Evolutionary conservation across 1,284 basidiomycete species (phyloP).

Genomic region (Singerocomus inundabilis): DNA sequence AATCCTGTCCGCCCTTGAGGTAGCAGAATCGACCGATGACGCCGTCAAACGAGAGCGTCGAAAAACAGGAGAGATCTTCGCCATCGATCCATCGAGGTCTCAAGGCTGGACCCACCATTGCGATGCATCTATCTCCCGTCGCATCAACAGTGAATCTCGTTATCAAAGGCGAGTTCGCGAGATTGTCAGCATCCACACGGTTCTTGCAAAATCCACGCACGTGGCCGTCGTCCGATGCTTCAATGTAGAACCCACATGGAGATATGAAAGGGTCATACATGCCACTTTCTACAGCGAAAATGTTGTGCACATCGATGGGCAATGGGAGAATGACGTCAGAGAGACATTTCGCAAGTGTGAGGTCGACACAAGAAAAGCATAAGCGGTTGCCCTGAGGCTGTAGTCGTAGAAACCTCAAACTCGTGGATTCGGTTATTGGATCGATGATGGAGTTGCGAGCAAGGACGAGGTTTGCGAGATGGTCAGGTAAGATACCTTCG

Average conservation of each 20-base stretch:
- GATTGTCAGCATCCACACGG: neutral
- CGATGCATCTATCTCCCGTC: neutral
- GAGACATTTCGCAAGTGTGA: neutral
- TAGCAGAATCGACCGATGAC: slow-evolving; percentile 9
- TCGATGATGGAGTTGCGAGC: slow-evolving; percentile 5
- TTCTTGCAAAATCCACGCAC: slow-evolving; percentile 6
- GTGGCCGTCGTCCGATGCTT: slow-evolving; percentile 10
- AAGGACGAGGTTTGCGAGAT: neutral
- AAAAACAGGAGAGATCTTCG: neutral
- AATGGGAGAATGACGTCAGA: slow-evolving; percentile 1
- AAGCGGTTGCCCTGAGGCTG: neutral
- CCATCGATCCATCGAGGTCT: neutral
- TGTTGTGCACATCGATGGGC: neutral
- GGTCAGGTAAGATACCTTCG: neutral
- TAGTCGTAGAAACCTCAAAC: slow-evolving; percentile 2
- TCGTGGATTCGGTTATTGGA: neutral
- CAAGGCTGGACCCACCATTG: neutral
- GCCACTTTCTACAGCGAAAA: slow-evolving; percentile 6
- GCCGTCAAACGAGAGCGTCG: slow-evolving; percentile 9
- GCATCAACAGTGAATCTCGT: slow-evolving; percentile 12
- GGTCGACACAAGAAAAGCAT: slow-evolving; percentile 2
- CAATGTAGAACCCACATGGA: slow-evolving; percentile 1
- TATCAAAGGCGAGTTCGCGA: neutral
- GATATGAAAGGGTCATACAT: neutral
- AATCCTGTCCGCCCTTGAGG: neutral